Conservation (phyloP, 2,329 filamentous ascomycete species). For the Botrytis tulipae region DNA sequence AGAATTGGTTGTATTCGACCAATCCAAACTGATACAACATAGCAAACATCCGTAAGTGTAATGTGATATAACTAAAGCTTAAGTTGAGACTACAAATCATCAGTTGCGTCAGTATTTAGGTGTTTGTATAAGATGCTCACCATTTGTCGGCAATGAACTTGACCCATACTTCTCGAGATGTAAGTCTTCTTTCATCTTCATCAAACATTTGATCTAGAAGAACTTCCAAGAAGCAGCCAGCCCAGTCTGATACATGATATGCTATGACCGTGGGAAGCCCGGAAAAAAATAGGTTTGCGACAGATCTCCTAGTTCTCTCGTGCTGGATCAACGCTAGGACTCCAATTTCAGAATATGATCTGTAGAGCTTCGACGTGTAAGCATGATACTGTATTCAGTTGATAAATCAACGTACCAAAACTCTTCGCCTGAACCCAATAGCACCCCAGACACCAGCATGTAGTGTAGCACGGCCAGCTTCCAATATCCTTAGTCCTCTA, state of each 20-base stretch:
- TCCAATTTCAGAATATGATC: conserved; percentile 32
- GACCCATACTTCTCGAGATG: conserved; percentile 22
- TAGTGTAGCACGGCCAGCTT: conserved; percentile 32
- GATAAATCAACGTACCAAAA: conserved; percentile 31
- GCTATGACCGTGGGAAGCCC: conserved; percentile 36
- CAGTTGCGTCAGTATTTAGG: background rate
- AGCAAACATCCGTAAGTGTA: conserved; percentile 37
- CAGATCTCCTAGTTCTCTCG: conserved; percentile 29
- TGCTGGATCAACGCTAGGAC: conserved; percentile 32
- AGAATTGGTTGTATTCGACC: conserved; percentile 21
- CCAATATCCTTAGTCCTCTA: conserved; percentile 35
- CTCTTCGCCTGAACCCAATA: conserved; percentile 36
- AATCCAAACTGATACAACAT: conserved; percentile 38
- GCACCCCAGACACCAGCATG: conserved; percentile 39
- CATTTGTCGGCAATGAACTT: conserved; percentile 17
- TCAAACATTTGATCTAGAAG: conserved; percentile 30
- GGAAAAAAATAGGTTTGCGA: conserved; percentile 30
- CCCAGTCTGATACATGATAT: conserved; percentile 35
- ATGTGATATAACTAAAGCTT: conserved; percentile 30
- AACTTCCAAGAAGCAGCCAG: conserved; percentile 28
- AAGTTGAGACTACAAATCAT: conserved; percentile 32
- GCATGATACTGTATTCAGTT: background rate
- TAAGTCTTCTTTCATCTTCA: conserved; percentile 26
- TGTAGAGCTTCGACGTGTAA: conserved; percentile 35
- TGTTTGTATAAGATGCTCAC: conserved; percentile 23